phyloP scores from a whole-genome alignment of 139 green algal species.

The Chlamydomonas sphaeroides region DNA sequence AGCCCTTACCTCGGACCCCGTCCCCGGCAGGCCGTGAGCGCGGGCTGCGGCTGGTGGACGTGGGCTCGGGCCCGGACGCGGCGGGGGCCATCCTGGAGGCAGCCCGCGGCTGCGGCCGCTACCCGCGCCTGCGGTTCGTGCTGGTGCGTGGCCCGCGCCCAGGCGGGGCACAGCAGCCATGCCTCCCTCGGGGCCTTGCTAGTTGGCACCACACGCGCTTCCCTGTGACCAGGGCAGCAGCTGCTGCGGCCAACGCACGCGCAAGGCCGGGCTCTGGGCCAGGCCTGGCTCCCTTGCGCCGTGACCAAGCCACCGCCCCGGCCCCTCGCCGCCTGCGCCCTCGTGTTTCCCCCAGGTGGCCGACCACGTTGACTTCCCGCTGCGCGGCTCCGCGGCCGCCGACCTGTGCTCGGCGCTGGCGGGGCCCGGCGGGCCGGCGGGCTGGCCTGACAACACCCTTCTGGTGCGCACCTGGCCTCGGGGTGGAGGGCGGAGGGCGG shows the following conservation, averaged over 20 bases:
- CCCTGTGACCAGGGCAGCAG: too few relatives aligned
- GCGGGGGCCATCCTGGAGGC: constrained; percentile 53
- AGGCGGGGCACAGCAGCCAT: too few relatives aligned
- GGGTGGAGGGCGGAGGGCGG: too few relatives aligned
- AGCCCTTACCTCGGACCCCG: neutral
- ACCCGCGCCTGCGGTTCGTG: constrained; percentile 58
- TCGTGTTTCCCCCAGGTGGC: too few relatives aligned
- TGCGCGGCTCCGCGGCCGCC: constrained; percentile 26
- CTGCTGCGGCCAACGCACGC: too few relatives aligned
- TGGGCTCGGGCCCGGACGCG: constrained; percentile 36
- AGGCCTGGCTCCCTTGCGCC: too few relatives aligned
- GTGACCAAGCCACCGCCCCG: too few relatives aligned
- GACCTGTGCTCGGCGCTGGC: constrained; percentile 52
- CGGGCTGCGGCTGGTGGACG: constrained; percentile 63
- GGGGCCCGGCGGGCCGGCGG: constrained; percentile 35
- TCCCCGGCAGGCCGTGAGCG: constrained; percentile 40
- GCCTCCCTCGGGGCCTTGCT: too few relatives aligned
- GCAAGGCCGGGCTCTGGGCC: too few relatives aligned
- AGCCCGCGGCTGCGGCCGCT: constrained; percentile 54
- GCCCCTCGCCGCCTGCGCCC: too few relatives aligned
- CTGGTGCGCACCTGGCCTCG: constrained; percentile 37
- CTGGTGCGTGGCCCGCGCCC: too few relatives aligned
- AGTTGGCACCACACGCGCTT: too few relatives aligned
- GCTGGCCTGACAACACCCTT: constrained; percentile 62
- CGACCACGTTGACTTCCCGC: constrained; percentile 61